Conservation (phyloP, 495 filamentous ascomycete genomes). For the Xylaria cubensis region DNA sequence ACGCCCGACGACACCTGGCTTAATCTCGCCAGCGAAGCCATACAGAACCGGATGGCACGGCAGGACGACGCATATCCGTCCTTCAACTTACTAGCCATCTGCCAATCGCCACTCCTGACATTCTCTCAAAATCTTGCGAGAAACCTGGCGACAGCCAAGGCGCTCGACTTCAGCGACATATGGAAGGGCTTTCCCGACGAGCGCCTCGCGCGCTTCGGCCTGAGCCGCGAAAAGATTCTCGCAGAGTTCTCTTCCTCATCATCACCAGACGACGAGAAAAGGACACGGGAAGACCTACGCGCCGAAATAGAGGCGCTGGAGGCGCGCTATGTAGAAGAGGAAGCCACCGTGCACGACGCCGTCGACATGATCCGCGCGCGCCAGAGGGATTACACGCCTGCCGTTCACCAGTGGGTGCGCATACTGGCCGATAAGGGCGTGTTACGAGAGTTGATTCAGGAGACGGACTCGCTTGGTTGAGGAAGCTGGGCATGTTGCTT, state of each 20-base stretch:
- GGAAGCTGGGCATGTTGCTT: background rate
- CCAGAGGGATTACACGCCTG: slow-evolving; percentile 49
- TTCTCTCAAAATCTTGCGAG: slow-evolving; percentile 42
- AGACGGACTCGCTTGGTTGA: slow-evolving; percentile 25
- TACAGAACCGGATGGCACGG: slow-evolving; percentile 49
- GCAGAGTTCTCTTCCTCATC: background rate
- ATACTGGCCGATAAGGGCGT: slow-evolving; percentile 50
- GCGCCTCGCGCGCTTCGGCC: slow-evolving; percentile 34
- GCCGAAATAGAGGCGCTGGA: slow-evolving; percentile 38
- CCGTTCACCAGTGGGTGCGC: slow-evolving; percentile 53
- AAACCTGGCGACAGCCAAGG: slow-evolving; percentile 40
- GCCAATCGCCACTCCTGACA: slow-evolving; percentile 44
- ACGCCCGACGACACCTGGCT: slow-evolving; percentile 46
- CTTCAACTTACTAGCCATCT: slow-evolving; percentile 57
- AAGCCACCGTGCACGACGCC: slow-evolving; percentile 32
- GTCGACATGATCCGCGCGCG: slow-evolving; percentile 41
- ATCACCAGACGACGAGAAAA: background rate
- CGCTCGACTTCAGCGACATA: slow-evolving; percentile 35
- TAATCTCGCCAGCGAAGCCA: slow-evolving; percentile 43
- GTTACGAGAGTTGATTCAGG: slow-evolving; percentile 40
- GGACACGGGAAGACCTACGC: slow-evolving; percentile 22
- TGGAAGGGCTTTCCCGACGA: slow-evolving; percentile 21
- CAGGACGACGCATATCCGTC: slow-evolving; percentile 45
- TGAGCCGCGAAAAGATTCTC: slow-evolving; percentile 33
- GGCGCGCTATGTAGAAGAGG: slow-evolving; percentile 36